Base-by-base conservation (phyloP, 306 rosid genomes). In the Ormosia semicastrata region DNA sequence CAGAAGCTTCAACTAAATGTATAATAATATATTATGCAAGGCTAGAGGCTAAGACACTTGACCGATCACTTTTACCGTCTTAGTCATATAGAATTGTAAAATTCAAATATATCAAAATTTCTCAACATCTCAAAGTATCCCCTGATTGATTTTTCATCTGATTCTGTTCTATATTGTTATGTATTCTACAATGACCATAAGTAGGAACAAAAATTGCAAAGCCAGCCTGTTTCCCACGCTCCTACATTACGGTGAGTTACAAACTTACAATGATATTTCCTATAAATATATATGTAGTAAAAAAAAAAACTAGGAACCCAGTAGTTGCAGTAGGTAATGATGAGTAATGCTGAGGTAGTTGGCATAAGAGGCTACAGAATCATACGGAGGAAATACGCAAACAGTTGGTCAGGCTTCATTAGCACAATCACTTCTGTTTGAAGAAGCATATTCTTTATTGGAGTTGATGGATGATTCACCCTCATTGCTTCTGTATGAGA, bases 401-500 rank as follows among this genome's bases (percentile, higher is more conserved):
- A 60, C 43, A 62, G 10, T n/a, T 30, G 58, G 40, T 76, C 78
- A 83, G 40, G 64, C 75, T 71, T 70, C 64, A 37, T 3, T 30
- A 32, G 15, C 81, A 73, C 3, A 73, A 66, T 67, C 77, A 76
- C 41, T 73, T 53, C 24, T 86, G 76, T 32, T 9, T 33, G 85
- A 69, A 34, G 75, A 52, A 24, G 71, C 50, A 84, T 73, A 80
- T 34, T 57, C 57, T 75, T 72, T 79, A 77, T 73, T 89, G 12
- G 81, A 87, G 73, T 33, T 56, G 53, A 76, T 63, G 29, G 66
- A 73, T 6, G 81, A 81, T 47, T 87, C 90, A 66, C 83, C 87
- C 17, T 56, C 89, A 50, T 62, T 52, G 47, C 87, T 52, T 81
- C 89, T 66, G 33, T 81, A 70, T 2, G 98, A 93, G 71, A 69